Conservation (phyloP, 495 filamentous ascomycete genomes). For the Trichoderma orchidacearum region DNA sequence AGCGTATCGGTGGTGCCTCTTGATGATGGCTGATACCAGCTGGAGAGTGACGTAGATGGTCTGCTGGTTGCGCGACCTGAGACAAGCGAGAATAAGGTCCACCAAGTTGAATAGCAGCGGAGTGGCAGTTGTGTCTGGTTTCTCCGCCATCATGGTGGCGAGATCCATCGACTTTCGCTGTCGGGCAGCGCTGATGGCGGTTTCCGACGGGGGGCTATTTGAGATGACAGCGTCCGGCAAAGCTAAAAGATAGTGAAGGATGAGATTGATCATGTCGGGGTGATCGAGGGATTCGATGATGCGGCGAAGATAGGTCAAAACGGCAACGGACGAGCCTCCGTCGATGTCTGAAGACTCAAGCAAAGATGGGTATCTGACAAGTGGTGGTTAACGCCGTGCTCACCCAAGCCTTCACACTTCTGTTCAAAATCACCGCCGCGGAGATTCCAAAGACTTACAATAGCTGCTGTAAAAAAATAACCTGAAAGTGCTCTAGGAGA, state of each 20-base stretch:
- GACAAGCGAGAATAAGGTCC: constrained; percentile 74
- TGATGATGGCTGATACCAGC: constrained; percentile 69
- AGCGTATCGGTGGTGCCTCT: constrained; percentile 76
- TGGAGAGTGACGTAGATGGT: constrained; percentile 81
- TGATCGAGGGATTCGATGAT: constrained; percentile 85
- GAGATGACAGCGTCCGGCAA: constrained; percentile 22
- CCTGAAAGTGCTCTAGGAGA: constrained; percentile 89
- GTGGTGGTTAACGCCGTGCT: constrained; percentile 10
- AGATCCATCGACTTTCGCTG: constrained; percentile 82
- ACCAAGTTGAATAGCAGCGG: constrained; percentile 86
- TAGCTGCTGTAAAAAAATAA: constrained; percentile 90
- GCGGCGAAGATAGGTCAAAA: constrained; percentile 82
- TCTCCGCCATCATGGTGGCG: constrained; percentile 58
- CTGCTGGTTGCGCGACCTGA: constrained; percentile 74
- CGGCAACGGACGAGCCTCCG: constrained; percentile 90
- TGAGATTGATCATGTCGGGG: constrained; percentile 82
- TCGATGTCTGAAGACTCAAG: constrained; percentile 93
- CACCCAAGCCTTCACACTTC: too few species aligned
- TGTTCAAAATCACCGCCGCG: too few species aligned
- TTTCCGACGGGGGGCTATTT: not conserved
- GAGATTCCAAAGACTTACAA: constrained; percentile 44
- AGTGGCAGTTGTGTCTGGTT: constrained; percentile 55
- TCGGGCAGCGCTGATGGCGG: constrained; percentile 47
- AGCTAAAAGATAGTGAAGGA: constrained; percentile 83
- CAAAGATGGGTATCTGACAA: constrained; percentile 73